These are phyloP conservation scores for Auriscalpium vulgare DNA, from an alignment of 768 basidiomycete genomes.

Conservation along the genomic window DNA sequence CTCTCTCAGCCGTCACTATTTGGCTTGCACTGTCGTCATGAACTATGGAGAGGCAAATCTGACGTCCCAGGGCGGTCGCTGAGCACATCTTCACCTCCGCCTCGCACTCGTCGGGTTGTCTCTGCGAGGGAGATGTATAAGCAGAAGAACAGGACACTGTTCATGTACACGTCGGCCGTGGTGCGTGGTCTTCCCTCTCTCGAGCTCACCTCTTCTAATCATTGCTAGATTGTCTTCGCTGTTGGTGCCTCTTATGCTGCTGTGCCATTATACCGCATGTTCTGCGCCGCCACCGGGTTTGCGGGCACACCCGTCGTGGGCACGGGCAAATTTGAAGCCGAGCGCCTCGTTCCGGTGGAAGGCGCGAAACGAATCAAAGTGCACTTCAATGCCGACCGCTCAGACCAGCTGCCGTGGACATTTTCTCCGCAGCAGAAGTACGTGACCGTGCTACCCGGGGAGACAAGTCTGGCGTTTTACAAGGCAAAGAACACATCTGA, in stretches of 20 bases:
- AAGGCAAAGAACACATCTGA: conserved; percentile 80
- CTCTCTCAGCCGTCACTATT: too few relatives aligned
- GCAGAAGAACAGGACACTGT: conserved; percentile 59
- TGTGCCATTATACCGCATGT: conserved; percentile 94
- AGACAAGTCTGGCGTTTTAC: conserved; percentile 95
- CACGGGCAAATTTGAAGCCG: conserved; percentile 76
- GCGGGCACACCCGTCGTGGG: conserved; percentile 90
- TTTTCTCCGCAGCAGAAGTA: conserved; percentile 88
- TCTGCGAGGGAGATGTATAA: conserved; percentile 38
- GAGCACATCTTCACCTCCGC: too few relatives aligned
- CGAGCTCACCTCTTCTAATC: conserved; percentile 2
- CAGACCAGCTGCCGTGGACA: conserved; percentile 86
- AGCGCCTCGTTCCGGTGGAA: conserved; percentile 72
- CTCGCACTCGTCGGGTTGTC: conserved; percentile 18
- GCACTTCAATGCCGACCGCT: conserved; percentile 90
- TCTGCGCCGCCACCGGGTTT: conserved; percentile 96
- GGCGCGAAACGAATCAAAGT: conserved; percentile 76
- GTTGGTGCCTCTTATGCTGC: conserved; percentile 92
- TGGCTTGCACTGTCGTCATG: too few relatives aligned
- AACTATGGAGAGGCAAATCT: too few relatives aligned
- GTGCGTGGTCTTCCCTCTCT: conserved; percentile 35
- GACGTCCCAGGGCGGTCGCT: too few relatives aligned
- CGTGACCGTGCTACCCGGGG: conserved; percentile 88
- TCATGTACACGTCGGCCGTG: conserved; percentile 81
- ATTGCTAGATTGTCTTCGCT: conserved; percentile 62